Evolutionary conservation across 768 basidiomycete species (phyloP).

Genomic region (Suillus tomentosus): DNA sequence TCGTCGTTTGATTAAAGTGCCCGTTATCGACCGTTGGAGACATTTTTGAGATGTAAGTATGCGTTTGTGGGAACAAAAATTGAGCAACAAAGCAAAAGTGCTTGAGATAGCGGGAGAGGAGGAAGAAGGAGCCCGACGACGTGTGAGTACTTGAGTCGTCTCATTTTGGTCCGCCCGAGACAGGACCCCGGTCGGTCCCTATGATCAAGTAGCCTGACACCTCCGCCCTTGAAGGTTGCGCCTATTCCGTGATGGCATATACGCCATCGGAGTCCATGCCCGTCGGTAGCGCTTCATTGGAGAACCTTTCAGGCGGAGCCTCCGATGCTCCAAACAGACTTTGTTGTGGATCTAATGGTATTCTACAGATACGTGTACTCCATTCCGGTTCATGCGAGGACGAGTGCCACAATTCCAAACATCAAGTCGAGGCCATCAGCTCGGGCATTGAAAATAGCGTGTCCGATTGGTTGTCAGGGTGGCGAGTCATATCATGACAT

Average conservation of each 20-base stretch:
- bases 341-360: no score
- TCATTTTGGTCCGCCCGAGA: slow-evolving; percentile 5
- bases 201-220: background rate
- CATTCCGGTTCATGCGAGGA: no score
- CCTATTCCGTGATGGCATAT: background rate
- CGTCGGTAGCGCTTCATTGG: background rate
- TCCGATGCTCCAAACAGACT: background rate
- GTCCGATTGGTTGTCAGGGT: no score
- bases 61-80: background rate
- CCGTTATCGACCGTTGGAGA: slow-evolving; percentile 23
- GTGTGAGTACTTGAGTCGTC: background rate
- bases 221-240: background rate
- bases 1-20: slow-evolving; percentile 14
- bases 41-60: slow-evolving; percentile 21
- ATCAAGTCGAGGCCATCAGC: background rate
- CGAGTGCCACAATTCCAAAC: background rate
- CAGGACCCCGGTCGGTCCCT: slow-evolving; percentile 7
- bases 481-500: no score
- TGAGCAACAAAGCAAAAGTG: background rate
- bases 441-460: background rate
- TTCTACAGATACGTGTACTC: no score
- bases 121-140: slow-evolving; percentile 1
- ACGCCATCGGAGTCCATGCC: background rate
- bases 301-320: background rate
- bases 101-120: background rate